A percentile compares a stretch with the other conserved stretches of the same genome.
These are phyloP conservation scores for Teratosphaeriaceae sp. DNA, from an alignment of 2,329 filamentous ascomycete genomes.

Conservation along the genomic window DNA sequence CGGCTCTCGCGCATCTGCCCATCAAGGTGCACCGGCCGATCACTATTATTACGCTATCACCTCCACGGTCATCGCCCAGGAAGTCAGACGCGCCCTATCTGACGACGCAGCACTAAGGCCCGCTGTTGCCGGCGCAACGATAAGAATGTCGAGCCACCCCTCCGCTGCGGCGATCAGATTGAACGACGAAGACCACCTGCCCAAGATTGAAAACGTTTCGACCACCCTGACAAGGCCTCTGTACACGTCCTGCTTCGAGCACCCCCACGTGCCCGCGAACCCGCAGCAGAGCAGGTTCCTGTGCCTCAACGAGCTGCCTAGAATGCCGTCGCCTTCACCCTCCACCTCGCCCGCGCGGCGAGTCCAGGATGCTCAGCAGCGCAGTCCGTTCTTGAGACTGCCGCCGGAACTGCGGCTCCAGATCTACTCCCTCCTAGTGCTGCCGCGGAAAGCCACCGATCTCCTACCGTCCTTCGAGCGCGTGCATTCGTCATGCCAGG, in stretches of 20 bases:
- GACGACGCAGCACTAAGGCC: background rate
- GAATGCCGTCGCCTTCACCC: constrained; percentile 9
- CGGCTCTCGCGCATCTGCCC: no score
- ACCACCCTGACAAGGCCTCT: background rate
- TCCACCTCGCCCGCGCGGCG: constrained; percentile 2
- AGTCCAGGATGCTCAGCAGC: background rate
- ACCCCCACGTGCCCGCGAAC: constrained; percentile 4
- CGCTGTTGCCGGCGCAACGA: background rate
- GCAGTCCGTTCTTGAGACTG: constrained; percentile 32
- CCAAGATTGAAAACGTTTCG: constrained; percentile 1
- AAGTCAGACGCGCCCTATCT: no score
- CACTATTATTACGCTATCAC: no score
- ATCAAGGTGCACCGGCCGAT: no score
- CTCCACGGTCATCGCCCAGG: no score
- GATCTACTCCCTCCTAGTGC: constrained; percentile 41
- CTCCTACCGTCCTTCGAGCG: constrained; percentile 26
- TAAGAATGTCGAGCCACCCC: background rate
- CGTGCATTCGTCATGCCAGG: constrained; percentile 29
- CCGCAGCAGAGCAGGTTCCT: constrained; percentile 5
- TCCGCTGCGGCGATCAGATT: background rate
- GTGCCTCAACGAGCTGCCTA: constrained; percentile 12
- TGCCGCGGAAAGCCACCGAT: constrained; percentile 24
- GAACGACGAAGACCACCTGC: background rate
- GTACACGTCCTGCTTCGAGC: constrained; percentile 10
- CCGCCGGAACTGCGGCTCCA: constrained; percentile 42